Evolutionary conservation across 108 stramenopile genomes (phyloP).

Genomic region (Stephanodiscus triporus): DNA sequence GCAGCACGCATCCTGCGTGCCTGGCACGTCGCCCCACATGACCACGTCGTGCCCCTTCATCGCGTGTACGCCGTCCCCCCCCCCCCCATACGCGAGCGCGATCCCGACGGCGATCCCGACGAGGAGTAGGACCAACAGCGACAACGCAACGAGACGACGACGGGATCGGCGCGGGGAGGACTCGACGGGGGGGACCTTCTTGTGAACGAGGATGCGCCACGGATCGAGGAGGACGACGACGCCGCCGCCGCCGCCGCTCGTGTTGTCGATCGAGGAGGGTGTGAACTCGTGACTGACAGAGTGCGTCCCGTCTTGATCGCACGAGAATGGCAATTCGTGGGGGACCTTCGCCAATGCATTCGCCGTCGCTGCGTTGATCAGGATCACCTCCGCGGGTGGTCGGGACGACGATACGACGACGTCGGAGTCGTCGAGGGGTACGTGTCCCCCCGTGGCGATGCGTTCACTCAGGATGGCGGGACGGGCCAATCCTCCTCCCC

Average conservation of each 20-base stretch:
- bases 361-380: not conserved
- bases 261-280: no score
- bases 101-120: not conserved
- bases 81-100: not conserved
- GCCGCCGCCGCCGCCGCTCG: no score
- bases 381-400: not conserved
- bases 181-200: not conserved
- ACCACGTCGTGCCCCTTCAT: not conserved
- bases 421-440: not conserved
- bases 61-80: not conserved
- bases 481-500: not conserved
- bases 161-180: not conserved
- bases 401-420: not conserved
- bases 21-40: not conserved
- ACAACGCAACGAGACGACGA: not conserved
- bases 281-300: no score
- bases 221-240: no score
- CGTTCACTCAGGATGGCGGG: not conserved
- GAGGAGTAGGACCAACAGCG: not conserved
- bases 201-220: not conserved
- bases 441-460: not conserved
- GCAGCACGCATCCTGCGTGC: not conserved
- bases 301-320: no score
- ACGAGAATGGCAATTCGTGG: no score
- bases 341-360: no score